These are phyloP conservation scores for Apiospora kogelbergensis DNA, from an alignment of 2,329 filamentous ascomycete genomes.

Conservation along the genomic window DNA sequence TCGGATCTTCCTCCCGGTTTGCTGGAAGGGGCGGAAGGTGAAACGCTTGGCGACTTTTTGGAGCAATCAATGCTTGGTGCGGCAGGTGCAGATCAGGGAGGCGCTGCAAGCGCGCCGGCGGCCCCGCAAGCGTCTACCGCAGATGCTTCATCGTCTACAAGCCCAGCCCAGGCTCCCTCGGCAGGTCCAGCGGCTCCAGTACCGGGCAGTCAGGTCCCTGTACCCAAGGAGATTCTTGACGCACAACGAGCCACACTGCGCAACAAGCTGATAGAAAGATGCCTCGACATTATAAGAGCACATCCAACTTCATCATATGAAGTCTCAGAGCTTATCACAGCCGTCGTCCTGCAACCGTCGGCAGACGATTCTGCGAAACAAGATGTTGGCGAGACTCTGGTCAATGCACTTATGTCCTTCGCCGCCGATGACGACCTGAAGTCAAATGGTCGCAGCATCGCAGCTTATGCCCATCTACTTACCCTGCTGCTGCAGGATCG, in stretches of 20 bases:
- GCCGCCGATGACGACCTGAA: slow-evolving; percentile 62
- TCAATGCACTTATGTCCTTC: slow-evolving; percentile 77
- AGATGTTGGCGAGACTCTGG: slow-evolving; percentile 79
- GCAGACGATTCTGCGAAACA: slow-evolving; percentile 56
- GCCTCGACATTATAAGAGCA: slow-evolving; percentile 83
- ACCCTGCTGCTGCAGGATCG: slow-evolving; percentile 84
- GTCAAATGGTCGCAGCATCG: slow-evolving; percentile 62
- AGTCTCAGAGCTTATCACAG: slow-evolving; percentile 80
- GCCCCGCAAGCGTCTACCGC: slow-evolving; percentile 9
- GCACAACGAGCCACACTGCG: slow-evolving; percentile 71
- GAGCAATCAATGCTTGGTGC: background rate
- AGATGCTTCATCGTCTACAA: slow-evolving; percentile 3
- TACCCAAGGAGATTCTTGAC: slow-evolving; percentile 79
- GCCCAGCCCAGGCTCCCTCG: background rate
- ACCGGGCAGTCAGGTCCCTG: slow-evolving; percentile 12
- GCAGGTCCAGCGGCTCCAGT: slow-evolving; percentile 15
- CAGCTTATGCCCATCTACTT: slow-evolving; percentile 88
- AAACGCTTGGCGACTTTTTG: slow-evolving; percentile 8
- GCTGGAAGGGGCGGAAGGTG: slow-evolving; percentile 28
- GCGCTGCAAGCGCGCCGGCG: slow-evolving; percentile 3
- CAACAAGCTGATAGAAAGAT: slow-evolving; percentile 80
- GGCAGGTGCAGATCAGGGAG: background rate
- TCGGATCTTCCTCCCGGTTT: slow-evolving; percentile 22
- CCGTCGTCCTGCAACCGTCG: slow-evolving; percentile 63
- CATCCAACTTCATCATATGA: slow-evolving; percentile 90